Evolutionary conservation across 495 filamentous ascomycete species (phyloP).

Genomic region (Platismatia glauca): DNA sequence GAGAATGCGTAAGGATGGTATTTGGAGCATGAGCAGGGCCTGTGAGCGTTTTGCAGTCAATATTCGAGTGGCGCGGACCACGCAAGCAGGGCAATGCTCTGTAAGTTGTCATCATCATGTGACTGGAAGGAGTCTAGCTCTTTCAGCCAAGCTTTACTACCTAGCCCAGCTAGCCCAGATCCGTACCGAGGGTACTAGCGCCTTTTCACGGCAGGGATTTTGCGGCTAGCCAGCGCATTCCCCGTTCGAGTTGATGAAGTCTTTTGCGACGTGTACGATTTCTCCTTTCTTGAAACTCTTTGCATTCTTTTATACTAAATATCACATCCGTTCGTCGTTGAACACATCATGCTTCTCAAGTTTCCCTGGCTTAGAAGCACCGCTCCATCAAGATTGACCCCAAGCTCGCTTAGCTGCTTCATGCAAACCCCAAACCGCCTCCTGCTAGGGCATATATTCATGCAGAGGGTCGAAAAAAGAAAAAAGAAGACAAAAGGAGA

Average conservation of each 20-base stretch:
- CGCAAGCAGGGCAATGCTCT: conserved; percentile 7
- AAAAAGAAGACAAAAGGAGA: not conserved
- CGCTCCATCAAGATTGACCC: not conserved
- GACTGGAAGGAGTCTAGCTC: not conserved
- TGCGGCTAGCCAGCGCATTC: conserved; percentile 8
- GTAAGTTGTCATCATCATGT: not conserved
- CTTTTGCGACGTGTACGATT: not conserved
- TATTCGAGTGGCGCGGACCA: conserved; percentile 2
- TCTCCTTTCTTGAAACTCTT: not conserved
- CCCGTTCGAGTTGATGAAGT: not conserved
- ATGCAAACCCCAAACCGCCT: not conserved
- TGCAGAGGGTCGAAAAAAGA: not conserved
- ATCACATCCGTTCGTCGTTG: not conserved
- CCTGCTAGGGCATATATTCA: not conserved
- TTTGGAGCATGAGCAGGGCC: not conserved
- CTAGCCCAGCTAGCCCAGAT: not conserved
- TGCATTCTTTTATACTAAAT: too few species aligned
- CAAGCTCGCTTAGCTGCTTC: not conserved
- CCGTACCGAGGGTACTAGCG: not conserved
- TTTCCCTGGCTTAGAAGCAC: not conserved
- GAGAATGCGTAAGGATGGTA: not conserved
- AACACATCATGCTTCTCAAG: not conserved
- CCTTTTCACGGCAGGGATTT: not conserved
- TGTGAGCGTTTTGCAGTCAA: not conserved
- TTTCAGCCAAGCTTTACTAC: not conserved